phyloP scores from a whole-genome alignment of 1,284 basidiomycete species.

The Microbotryum saponariae region DNA sequence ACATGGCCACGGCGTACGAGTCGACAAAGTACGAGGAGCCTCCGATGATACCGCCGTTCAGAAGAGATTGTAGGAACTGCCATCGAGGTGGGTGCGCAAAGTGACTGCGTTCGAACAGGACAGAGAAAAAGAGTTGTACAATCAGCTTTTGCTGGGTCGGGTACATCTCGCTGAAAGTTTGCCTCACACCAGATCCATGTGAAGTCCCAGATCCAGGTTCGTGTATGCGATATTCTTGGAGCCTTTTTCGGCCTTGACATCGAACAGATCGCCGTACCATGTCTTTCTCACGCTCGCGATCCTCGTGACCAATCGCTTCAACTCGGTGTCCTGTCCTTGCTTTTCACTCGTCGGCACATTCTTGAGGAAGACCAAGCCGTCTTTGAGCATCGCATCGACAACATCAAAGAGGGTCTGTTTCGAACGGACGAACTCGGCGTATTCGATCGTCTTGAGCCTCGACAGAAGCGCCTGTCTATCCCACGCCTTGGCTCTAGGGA shows the following conservation, averaged over 20 bases:
- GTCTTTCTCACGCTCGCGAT: slow-evolving; percentile 76
- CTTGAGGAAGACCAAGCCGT: slow-evolving; percentile 50
- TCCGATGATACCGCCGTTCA: slow-evolving; percentile 66
- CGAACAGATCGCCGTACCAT: slow-evolving; percentile 85
- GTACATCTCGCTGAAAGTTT: not conserved
- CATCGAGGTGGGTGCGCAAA: slow-evolving; percentile 82
- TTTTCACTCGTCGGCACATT: slow-evolving; percentile 55
- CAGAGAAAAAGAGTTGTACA: not conserved
- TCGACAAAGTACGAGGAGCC: slow-evolving; percentile 87
- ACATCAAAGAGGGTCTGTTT: slow-evolving; percentile 31
- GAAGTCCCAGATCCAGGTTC: slow-evolving; percentile 75
- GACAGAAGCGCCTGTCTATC: slow-evolving; percentile 1
- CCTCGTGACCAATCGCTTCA: slow-evolving; percentile 54
- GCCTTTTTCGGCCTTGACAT: slow-evolving; percentile 63
- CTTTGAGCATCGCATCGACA: slow-evolving; percentile 44
- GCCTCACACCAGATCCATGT: slow-evolving; percentile 83
- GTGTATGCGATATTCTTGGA: slow-evolving; percentile 94
- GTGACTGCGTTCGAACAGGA: slow-evolving; percentile 42
- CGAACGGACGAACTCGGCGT: slow-evolving; percentile 12
- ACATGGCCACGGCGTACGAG: slow-evolving; percentile 58
- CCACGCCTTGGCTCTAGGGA: slow-evolving; percentile 13
- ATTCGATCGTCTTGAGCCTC: slow-evolving; percentile 6
- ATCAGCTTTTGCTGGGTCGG: not conserved
- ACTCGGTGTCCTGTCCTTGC: slow-evolving; percentile 49
- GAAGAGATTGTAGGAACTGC: slow-evolving; percentile 82